Evolutionary conservation across 768 basidiomycete genomes (phyloP).

Genomic region (Jaapia argillacea): DNA sequence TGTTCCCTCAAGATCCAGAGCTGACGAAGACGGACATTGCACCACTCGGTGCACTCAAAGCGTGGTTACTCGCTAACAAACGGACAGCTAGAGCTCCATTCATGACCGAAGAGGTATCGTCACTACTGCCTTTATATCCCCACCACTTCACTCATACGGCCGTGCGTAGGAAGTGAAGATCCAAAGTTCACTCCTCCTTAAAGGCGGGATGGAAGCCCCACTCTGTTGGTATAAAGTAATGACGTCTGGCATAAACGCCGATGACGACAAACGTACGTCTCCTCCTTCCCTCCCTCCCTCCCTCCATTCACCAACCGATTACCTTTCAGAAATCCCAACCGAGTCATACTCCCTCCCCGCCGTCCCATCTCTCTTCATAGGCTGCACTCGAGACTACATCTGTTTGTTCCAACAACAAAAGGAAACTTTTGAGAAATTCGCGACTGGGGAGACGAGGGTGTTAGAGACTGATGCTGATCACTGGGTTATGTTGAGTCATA

Average conservation of each 20-base stretch:
- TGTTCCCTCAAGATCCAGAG: slow-evolving; percentile 23
- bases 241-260: slow-evolving; percentile 17
- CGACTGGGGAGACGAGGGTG: slow-evolving; percentile 17
- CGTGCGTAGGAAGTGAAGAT: background rate
- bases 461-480: slow-evolving; percentile 27
- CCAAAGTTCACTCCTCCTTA: slow-evolving; percentile 7
- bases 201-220: slow-evolving; percentile 22
- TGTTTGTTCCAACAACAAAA: slow-evolving; percentile 17
- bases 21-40: slow-evolving; percentile 26
- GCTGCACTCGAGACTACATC: slow-evolving; percentile 24
- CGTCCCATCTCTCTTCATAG: slow-evolving; percentile 28
- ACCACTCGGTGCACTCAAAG: slow-evolving; percentile 23
- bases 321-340: background rate
- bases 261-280: slow-evolving; percentile 19
- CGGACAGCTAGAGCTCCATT: slow-evolving; percentile 18
- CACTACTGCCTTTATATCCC: background rate
- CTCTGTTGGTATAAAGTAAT: slow-evolving; percentile 29
- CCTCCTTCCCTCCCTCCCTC: slow-evolving; percentile 2
- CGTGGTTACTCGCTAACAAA: slow-evolving; percentile 18
- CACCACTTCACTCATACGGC: too few species aligned
- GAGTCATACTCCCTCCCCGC: slow-evolving; percentile 18
- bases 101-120: slow-evolving; percentile 21
- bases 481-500: slow-evolving; percentile 25
- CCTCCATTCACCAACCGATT: too few species aligned
- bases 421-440: slow-evolving; percentile 16